phyloP scores from a whole-genome alignment of 1,284 basidiomycete species.

The Apiotrichum domesticum region DNA sequence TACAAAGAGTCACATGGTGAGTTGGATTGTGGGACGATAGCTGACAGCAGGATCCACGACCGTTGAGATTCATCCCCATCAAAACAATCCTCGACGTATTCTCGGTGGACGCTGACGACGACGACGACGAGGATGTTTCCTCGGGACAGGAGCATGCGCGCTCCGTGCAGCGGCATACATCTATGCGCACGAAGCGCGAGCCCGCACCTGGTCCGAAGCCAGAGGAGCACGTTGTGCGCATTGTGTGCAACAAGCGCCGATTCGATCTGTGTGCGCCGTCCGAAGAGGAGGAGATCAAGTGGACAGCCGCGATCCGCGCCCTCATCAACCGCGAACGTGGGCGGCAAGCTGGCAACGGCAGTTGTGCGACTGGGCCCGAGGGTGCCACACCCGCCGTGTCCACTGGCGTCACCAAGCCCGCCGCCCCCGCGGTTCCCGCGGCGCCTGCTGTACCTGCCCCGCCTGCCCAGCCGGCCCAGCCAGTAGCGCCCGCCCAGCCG shows the following conservation, averaged over 20 bases:
- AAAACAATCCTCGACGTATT: conserved; percentile 84
- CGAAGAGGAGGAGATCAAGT: conserved; percentile 98
- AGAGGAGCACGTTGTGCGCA: conserved; percentile 72
- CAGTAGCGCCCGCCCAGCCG: neutral
- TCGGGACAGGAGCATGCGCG: conserved; percentile 1
- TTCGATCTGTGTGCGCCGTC: conserved; percentile 85
- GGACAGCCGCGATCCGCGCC: conserved; percentile 89
- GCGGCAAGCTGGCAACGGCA: neutral
- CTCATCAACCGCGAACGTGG: conserved; percentile 55
- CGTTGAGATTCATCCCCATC: conserved; percentile 78
- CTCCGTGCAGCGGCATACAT: conserved; percentile 5
- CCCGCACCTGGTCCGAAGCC: conserved; percentile 3
- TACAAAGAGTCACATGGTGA: conserved; percentile 80
- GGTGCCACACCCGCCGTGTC: neutral
- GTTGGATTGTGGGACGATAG: conserved; percentile 10
- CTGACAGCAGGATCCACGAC: conserved; percentile 66
- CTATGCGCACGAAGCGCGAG: neutral
- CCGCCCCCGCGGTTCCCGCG: too few relatives aligned
- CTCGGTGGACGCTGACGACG: conserved; percentile 50
- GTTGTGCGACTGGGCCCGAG: neutral
- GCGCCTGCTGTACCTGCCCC: too few relatives aligned
- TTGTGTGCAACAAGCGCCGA: conserved; percentile 89
- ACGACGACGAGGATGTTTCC: conserved; percentile 12
- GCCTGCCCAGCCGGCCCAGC: too few relatives aligned
- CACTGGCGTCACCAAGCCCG: neutral